These are phyloP conservation scores for Gossypium davidsonii DNA, from an alignment of 441 rosid genomes.

Conservation along the genomic window DNA sequence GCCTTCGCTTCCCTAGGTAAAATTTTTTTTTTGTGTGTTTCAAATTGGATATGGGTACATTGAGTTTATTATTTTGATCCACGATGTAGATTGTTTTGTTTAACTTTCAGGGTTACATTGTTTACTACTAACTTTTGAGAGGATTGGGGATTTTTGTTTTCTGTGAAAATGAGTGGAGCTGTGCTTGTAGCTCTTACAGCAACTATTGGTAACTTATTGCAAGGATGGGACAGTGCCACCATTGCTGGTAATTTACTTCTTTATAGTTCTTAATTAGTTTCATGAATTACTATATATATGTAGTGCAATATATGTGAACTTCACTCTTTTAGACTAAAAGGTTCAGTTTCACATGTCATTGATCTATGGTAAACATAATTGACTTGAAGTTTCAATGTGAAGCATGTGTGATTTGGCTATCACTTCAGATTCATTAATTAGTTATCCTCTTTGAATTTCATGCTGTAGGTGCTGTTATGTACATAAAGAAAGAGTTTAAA, in stretches of 20 bases:
- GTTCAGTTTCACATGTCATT: background rate
- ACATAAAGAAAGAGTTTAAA: slow-evolving; percentile 42
- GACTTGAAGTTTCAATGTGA: background rate
- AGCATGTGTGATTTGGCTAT: background rate
- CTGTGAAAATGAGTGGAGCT: slow-evolving; percentile 68
- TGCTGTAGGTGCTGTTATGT: slow-evolving; percentile 37
- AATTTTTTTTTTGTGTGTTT: slow-evolving; percentile 10
- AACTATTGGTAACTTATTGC: slow-evolving; percentile 84
- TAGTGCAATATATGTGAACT: background rate
- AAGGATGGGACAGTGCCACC: slow-evolving; percentile 99
- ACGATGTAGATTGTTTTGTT: slow-evolving; percentile 15
- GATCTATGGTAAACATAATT: background rate
- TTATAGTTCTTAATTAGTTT: background rate
- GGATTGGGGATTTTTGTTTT: slow-evolving; percentile 22
- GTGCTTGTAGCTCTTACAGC: slow-evolving; percentile 91
- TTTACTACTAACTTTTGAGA: slow-evolving; percentile 20
- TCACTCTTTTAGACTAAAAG: background rate
- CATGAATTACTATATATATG: background rate
- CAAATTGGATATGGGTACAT: slow-evolving; percentile 27
- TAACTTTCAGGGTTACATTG: slow-evolving; percentile 19
- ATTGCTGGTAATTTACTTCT: slow-evolving; percentile 61
- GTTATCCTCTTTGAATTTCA: slow-evolving; percentile 4
- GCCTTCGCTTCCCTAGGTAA: too few species aligned
- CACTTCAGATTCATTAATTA: slow-evolving; percentile 2
- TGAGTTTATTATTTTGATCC: slow-evolving; percentile 19